Conservation (phyloP, 2,329 filamentous ascomycete species). For the Ophiostoma himal-ulmi region DNA sequence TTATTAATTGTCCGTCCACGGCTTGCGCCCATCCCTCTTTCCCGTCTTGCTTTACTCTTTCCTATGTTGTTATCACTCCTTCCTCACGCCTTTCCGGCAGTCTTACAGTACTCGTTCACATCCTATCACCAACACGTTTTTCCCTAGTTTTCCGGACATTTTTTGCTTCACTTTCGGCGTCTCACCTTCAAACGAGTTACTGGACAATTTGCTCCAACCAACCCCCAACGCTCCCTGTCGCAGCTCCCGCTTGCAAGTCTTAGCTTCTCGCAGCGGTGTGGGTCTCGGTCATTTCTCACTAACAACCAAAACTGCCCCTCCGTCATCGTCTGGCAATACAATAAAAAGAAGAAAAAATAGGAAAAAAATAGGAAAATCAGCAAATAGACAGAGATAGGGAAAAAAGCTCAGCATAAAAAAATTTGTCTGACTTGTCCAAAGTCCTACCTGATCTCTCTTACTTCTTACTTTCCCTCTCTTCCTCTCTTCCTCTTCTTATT, state of each 20-base stretch:
- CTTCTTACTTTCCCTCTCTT: neutral
- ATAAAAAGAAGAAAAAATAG: neutral
- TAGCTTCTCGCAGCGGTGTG: slow-evolving; percentile 19
- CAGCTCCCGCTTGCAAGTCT: slow-evolving; percentile 17
- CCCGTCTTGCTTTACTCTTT: slow-evolving; percentile 4
- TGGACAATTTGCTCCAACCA: slow-evolving; percentile 15
- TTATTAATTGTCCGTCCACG: neutral
- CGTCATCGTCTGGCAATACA: slow-evolving; percentile 18
- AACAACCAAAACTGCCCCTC: slow-evolving; percentile 20
- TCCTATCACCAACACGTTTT: neutral
- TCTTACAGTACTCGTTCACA: neutral
- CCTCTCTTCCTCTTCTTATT: neutral
- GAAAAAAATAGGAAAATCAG: slow-evolving; percentile 16
- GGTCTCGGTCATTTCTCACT: slow-evolving; percentile 18
- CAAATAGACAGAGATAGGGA: slow-evolving; percentile 11
- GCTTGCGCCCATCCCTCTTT: neutral
- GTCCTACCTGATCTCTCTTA: neutral
- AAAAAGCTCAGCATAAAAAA: slow-evolving; percentile 23
- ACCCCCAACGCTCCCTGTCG: slow-evolving; percentile 17
- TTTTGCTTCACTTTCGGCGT: neutral
- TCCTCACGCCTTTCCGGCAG: neutral
- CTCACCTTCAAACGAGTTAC: neutral
- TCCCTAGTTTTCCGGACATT: neutral
- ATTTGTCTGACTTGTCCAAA: slow-evolving; percentile 11
- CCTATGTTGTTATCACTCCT: neutral